Base-by-base conservation (phyloP, 768 basidiomycete genomes). In the Lyophyllum shimeji region DNA sequence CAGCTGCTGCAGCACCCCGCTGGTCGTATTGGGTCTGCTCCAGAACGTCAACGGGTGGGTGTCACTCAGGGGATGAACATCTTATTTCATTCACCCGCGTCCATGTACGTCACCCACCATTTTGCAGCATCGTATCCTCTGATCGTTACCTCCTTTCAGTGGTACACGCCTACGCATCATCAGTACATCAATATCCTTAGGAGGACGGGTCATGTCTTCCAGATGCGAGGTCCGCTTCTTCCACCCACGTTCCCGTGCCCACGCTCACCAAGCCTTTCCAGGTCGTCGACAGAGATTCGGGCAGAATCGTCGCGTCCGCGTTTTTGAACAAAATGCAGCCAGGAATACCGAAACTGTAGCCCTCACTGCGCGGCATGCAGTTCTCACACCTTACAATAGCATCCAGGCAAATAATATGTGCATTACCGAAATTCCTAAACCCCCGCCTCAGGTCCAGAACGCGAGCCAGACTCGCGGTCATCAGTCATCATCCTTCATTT, bases 271-370 rank as follows among this genome's bases (percentile, higher is more conserved):
- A 48, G 29, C 25, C 33, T 29, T 21, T 46, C 44, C 44, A 89
- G 86, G 75, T 90, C 44, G 60, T 81, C 37, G 83, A 87, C 66
- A 85, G 83, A 59, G 69, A 74, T 48, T 76, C 78, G 2, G 85
- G 86, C 17, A 73, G 81, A 55, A 70, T 83, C 39, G 71, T 89
- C 48, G 87, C 86, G 7, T 87, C 87, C 1, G 85, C 85, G 0
- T 81, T 83, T 57, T 69, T 88, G 48, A 87, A 80, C 73, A 88
- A 89, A 70, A 89, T 88, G 87, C 86, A 89, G 65, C 87, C 88
- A 55, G 67, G 66, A 7, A 55, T 69, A 34, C 69, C 82, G 21
- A 83, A 82, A 61, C 70, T 84, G 55, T 84, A 52, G 39, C 31
- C 27, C 21, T 53, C 43, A 46, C 1, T 20, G 42, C 37, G 37